Conservation (phyloP, 2,329 filamentous ascomycete species). For the Alternaria brassicicola region DNA sequence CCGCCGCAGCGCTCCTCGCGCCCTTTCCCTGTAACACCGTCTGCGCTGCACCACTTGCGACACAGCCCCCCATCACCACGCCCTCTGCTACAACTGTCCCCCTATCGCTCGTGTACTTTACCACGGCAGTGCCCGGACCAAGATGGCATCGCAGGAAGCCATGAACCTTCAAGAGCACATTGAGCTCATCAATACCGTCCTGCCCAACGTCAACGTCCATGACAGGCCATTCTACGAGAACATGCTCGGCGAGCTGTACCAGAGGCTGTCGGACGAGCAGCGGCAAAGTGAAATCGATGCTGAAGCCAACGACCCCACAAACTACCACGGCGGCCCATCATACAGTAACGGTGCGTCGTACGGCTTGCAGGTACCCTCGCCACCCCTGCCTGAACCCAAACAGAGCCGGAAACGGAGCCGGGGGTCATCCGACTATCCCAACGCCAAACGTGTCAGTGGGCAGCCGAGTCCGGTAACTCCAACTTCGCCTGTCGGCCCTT, state of each 20-base stretch:
- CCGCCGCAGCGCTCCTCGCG: not conserved
- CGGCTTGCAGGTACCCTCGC: constrained; percentile 3
- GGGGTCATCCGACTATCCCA: constrained; percentile 23
- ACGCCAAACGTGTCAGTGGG: constrained; percentile 34
- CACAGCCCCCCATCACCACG: not conserved
- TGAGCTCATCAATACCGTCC: constrained; percentile 1
- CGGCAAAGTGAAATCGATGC: not conserved
- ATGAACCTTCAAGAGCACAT: constrained; percentile 6
- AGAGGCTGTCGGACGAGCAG: not conserved
- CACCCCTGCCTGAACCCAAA: constrained; percentile 4
- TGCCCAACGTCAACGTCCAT: not conserved
- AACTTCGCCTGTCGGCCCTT: constrained; percentile 21
- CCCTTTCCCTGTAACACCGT: constrained; percentile 2
- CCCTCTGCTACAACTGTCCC: not conserved
- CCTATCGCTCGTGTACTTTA: not conserved
- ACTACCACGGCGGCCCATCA: not conserved
- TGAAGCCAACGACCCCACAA: not conserved
- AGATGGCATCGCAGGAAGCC: not conserved
- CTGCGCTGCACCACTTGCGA: not conserved
- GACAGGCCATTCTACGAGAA: constrained; percentile 9
- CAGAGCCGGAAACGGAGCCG: constrained; percentile 35
- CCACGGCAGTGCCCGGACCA: not conserved
- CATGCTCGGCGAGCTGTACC: constrained; percentile 1
- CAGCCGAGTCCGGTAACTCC: constrained; percentile 33
- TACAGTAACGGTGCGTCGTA: not conserved